Percentiles rank a stretch among this genome's conserved stretches.
Conservation (phyloP, 2,329 filamentous ascomycete species). For the Alternaria gaisen region DNA sequence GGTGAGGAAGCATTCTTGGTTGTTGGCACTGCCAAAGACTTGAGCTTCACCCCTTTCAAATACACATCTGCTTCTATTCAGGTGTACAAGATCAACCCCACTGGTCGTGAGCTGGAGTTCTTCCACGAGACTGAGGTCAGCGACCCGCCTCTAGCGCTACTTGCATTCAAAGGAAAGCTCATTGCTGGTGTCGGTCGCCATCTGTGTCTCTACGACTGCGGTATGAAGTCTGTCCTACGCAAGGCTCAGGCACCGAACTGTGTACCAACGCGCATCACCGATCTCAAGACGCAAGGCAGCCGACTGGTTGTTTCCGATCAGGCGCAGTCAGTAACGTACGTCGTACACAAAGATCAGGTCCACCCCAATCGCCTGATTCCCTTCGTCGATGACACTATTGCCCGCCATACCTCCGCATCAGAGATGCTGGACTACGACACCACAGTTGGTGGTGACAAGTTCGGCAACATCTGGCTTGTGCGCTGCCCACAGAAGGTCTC, state of each 20-base stretch:
- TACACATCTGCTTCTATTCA: conserved; percentile 86
- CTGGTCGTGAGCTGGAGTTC: conserved; percentile 88
- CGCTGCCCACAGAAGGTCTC: conserved; percentile 87
- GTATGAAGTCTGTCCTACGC: conserved; percentile 88
- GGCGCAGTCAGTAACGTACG: conserved; percentile 88
- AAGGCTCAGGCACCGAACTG: conserved; percentile 83
- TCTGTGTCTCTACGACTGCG: conserved; percentile 89
- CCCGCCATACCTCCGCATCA: conserved; percentile 89
- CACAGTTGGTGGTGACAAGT: conserved; percentile 93
- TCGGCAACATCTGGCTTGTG: conserved; percentile 94
- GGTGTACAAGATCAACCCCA: conserved; percentile 87
- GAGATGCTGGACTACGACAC: conserved; percentile 99
- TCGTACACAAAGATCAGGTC: conserved; percentile 81
- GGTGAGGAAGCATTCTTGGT: conserved; percentile 93
- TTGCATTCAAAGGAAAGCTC: conserved; percentile 91
- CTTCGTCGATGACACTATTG: conserved; percentile 88
- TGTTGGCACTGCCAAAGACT: conserved; percentile 92
- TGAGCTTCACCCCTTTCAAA: conserved; percentile 76
- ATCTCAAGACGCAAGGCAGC: conserved; percentile 87
- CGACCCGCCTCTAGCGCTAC: conserved; percentile 85
- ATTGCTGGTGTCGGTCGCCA: conserved; percentile 85
- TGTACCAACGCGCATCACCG: conserved; percentile 83
- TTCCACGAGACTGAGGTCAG: conserved; percentile 96
- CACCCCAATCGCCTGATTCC: conserved; percentile 91
- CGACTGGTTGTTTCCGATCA: conserved; percentile 93